Evolutionary conservation across 352 stramenopile genomes (phyloP).

Genomic region (Pythium pyrilobum): DNA sequence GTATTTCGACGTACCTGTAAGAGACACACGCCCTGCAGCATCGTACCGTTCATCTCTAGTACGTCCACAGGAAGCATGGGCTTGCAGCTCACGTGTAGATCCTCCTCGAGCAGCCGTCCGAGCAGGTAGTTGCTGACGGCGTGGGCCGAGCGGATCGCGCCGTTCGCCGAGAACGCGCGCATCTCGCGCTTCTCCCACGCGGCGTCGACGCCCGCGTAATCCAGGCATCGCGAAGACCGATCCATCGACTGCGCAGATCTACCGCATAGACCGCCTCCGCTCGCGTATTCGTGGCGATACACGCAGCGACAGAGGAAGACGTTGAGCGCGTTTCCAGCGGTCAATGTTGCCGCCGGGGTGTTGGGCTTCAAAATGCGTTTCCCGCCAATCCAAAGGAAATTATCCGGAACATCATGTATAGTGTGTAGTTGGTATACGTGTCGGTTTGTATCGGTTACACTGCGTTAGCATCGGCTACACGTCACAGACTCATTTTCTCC

Average conservation of each 20-base stretch:
- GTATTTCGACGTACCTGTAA: conserved; percentile 44
- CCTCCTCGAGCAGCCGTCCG: conserved; percentile 49
- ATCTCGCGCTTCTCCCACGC: conserved; percentile 43
- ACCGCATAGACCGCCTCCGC: background rate
- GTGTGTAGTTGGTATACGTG: conserved; percentile 11
- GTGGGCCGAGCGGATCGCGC: conserved; percentile 9
- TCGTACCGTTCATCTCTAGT: conserved; percentile 37
- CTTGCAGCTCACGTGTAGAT: conserved; percentile 62
- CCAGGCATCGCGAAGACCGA: conserved; percentile 24
- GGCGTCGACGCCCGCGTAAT: conserved; percentile 53
- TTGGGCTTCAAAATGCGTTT: conserved; percentile 11
- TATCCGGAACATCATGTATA: background rate
- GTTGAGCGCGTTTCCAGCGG: background rate
- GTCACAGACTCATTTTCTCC: conserved; percentile 19
- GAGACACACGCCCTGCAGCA: conserved; percentile 63
- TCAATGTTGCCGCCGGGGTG: background rate
- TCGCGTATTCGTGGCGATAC: no score
- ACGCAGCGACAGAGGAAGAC: background rate
- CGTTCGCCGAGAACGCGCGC: conserved; percentile 10
- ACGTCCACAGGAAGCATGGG: conserved; percentile 52
- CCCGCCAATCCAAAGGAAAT: conserved; percentile 5
- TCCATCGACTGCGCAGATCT: conserved; percentile 2
- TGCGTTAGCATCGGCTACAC: background rate
- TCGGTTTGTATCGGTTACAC: background rate
- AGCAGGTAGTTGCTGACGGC: conserved; percentile 30